phyloP scores from a whole-genome alignment of 106 monocot species.

The Amphibolis antarctica region DNA sequence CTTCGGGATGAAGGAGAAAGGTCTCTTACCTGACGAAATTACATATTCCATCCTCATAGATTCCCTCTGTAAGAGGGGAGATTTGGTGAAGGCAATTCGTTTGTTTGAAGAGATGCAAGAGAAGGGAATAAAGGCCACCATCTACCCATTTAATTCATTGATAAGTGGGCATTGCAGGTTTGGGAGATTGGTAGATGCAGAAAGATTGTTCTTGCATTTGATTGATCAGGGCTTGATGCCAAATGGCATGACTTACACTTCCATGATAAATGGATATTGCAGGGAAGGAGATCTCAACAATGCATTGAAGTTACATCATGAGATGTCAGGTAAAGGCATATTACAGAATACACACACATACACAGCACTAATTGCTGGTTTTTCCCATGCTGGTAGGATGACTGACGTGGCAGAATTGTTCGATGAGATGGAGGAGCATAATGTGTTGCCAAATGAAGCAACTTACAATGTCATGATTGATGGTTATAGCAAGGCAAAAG shows the following conservation, averaged over 20 bases:
- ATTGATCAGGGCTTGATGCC: slow-evolving; percentile 39
- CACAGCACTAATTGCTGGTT: slow-evolving; percentile 70
- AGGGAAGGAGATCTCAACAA: slow-evolving; percentile 35
- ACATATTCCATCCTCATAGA: slow-evolving; percentile 82
- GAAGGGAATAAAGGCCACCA: slow-evolving; percentile 26
- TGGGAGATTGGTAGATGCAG: slow-evolving; percentile 45
- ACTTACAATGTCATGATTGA: slow-evolving; percentile 98
- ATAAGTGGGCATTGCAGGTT: slow-evolving; percentile 68
- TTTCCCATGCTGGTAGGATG: slow-evolving; percentile 51
- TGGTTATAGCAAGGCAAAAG: slow-evolving; percentile 57
- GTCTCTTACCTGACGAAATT: slow-evolving; percentile 61
- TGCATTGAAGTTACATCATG: slow-evolving; percentile 51
- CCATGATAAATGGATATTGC: slow-evolving; percentile 66
- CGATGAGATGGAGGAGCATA: slow-evolving; percentile 45
- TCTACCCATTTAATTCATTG: slow-evolving; percentile 86
- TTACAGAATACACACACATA: slow-evolving; percentile 56
- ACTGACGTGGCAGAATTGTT: slow-evolving; percentile 46
- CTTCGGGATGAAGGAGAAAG: slow-evolving; percentile 43
- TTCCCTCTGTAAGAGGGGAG: slow-evolving; percentile 56
- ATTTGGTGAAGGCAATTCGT: slow-evolving; percentile 27
- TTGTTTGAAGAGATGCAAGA: slow-evolving; percentile 49
- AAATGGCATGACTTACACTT: slow-evolving; percentile 57
- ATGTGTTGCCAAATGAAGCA: slow-evolving; percentile 67
- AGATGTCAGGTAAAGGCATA: slow-evolving; percentile 49
- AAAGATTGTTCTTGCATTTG: slow-evolving; percentile 38